These are phyloP conservation scores for Chalara sp. DNA, from an alignment of 2,329 filamentous ascomycete species.

Conservation along the genomic window DNA sequence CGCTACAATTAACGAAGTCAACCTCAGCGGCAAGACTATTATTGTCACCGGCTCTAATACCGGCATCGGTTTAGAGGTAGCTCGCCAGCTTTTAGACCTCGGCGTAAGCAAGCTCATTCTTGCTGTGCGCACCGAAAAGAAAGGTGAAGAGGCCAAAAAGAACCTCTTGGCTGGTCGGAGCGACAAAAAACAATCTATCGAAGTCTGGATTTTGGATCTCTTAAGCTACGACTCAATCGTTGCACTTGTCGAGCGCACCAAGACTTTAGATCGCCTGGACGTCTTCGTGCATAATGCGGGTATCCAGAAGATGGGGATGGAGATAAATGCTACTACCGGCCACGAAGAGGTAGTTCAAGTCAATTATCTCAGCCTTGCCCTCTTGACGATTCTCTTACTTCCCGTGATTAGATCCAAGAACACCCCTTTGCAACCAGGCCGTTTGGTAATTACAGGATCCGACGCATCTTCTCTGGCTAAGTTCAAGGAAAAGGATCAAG, in stretches of 20 bases:
- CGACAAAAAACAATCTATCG: slow-evolving; percentile 29
- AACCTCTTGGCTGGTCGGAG: slow-evolving; percentile 16
- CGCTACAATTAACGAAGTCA: neutral
- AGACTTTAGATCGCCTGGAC: slow-evolving; percentile 32
- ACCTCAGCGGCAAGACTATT: slow-evolving; percentile 7
- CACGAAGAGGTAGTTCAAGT: slow-evolving; percentile 35
- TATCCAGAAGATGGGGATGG: slow-evolving; percentile 11
- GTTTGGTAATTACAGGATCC: slow-evolving; percentile 27
- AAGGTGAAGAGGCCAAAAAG: slow-evolving; percentile 34
- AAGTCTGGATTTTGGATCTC: slow-evolving; percentile 46
- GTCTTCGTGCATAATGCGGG: slow-evolving; percentile 41
- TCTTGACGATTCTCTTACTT: slow-evolving; percentile 18
- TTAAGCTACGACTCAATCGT: slow-evolving; percentile 36
- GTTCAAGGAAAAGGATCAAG: slow-evolving; percentile 19
- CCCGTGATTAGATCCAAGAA: slow-evolving; percentile 21
- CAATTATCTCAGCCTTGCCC: slow-evolving; percentile 20
- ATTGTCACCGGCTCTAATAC: slow-evolving; percentile 11
- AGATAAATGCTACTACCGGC: slow-evolving; percentile 22
- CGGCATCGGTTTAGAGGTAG: slow-evolving; percentile 35
- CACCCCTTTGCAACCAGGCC: slow-evolving; percentile 5
- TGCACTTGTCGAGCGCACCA: slow-evolving; percentile 31
- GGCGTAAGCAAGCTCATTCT: slow-evolving; percentile 38
- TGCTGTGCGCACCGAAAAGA: slow-evolving; percentile 35
- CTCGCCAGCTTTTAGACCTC: slow-evolving; percentile 32
- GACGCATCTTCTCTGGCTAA: slow-evolving; percentile 21